Evolutionary conservation across 2,329 filamentous ascomycete species (phyloP), one percentile per base, ranked within the genome.

Genomic region (Cadophora gregata): DNA sequence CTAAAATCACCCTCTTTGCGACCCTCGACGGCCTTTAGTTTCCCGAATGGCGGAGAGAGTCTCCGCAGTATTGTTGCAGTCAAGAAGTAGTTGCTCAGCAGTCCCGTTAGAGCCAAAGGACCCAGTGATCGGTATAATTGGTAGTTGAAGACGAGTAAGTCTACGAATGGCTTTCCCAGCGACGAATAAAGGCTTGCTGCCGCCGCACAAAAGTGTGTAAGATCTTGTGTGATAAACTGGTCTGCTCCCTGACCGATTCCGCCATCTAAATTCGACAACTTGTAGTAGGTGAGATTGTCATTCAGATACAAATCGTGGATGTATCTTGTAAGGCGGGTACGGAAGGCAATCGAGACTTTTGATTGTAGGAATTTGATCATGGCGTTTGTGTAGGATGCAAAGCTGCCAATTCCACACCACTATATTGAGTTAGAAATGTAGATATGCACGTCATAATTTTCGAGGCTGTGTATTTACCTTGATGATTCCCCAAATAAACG

Each of bases 291-390:
- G 70, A 97, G 87, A 73, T 96, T 93, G 65, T 96, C 91, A 77
- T 97, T 97, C 19, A 99, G 86, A 75, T 99, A 99, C 9, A 99
- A 82, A 75, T 99, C 96, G 79, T 99, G 96, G 63, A 99, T 97
- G 78, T 99, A 99, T 73, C 96, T 85, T 1, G 96, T 99, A 16
- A 99, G 84, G 12, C 96, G 88, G 4, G 96, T 99, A 50, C 96
- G 90, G 85, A 99, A 99, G 38, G 96, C 95, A 72, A 99, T 99
- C 7, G 95, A 97, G 63, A 99, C 93, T 82, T 99, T 99, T 60
- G 93, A 95, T 80, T 99, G 95, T 69, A 99, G 85, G 80, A 92
- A 99, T 79, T 98, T 98, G 84, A 99, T 99, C 91, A 96, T 97
- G 63, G 95, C 93, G 79, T 99, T 99, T 60, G 95, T 97, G 77